A percentile compares a stretch with the other conserved stretches of the same genome.
These are phyloP conservation scores for Aspergillus eucalypticola DNA, from an alignment of 2,329 filamentous ascomycete species.

Conservation along the genomic window DNA sequence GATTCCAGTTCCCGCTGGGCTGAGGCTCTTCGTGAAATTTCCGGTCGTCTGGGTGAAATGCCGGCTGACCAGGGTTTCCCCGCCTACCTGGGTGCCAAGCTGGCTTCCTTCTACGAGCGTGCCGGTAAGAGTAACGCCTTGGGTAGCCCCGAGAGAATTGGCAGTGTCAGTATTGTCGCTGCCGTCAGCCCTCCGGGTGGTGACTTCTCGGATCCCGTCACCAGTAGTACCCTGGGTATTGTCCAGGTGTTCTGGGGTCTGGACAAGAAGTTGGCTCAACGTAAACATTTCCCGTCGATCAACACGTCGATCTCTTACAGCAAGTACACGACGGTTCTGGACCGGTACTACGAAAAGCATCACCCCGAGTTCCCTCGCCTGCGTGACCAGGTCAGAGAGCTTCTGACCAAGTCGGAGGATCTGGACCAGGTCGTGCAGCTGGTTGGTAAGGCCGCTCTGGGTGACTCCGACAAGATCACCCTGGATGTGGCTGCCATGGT, in stretches of 20 bases:
- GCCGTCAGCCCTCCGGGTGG: conserved; percentile 96
- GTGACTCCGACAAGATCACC: conserved; percentile 97
- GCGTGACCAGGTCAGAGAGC: conserved; percentile 88
- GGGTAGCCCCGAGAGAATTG: conserved; percentile 82
- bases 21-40: conserved; percentile 97
- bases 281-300: conserved; percentile 98
- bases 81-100: conserved; percentile 92
- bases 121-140: conserved; percentile 83
- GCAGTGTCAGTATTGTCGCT: conserved; percentile 96
- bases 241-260: conserved; percentile 99
- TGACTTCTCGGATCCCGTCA: conserved; percentile 99
- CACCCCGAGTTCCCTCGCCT: conserved; percentile 92
- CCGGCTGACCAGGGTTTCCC: conserved; percentile 99
- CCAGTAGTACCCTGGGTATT: conserved; percentile 87
- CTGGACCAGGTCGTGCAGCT: conserved; percentile 98
- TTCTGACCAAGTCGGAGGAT: conserved; percentile 93
- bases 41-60: conserved; percentile 98
- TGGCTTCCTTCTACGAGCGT: conserved; percentile 99
- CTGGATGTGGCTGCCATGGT: conserved; percentile 86
- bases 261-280: conserved; percentile 98
- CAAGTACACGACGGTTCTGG: conserved; percentile 87
- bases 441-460: conserved; percentile 94
- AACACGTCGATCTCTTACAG: conserved; percentile 94
- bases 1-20: conserved; percentile 98
- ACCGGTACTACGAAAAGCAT: conserved; percentile 92